Evolutionary conservation across 2,329 filamentous ascomycete species (phyloP), one percentile per base, ranked within the genome.

Genomic region (Exophiala sp.): DNA sequence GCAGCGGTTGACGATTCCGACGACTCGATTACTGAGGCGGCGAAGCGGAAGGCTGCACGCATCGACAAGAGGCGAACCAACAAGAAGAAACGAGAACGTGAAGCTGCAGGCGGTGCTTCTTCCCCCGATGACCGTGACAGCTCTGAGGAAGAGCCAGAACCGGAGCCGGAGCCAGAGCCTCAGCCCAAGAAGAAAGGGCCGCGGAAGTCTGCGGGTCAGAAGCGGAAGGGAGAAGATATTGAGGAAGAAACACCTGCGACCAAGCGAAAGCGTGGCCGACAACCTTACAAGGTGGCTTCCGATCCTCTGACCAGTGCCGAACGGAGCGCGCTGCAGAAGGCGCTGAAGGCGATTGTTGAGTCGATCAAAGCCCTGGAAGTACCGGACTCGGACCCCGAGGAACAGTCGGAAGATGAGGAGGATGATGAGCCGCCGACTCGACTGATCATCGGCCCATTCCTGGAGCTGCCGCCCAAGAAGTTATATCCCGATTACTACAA

Each of bases 1-100:
- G 91, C 95, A 75, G 93, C 93, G 46, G 91, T 98, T 24, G 93
- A 98, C 65, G 91, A 95, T 53, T 90, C 96, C 43, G 93, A 98
- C 1, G 93, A 98, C 65, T 84, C 82, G 0, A 89, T 95, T 23
- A 93, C 97, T 65, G 90, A 88, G 46, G 93, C 93, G 1, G 90
- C 94, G 30, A 86, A 87, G 29, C 83, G 93, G 34, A 97, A 96
- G 64, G 83, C 89, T 65, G 88, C 88, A 3, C 82, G 86, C 46
- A 88, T 89, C 58, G 87, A 88, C 55, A 87, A 83, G 66, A 83
- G 90, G 29, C 82, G 86, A 44, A 72, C 74, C 7, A 96, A 95
- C 64, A 85, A 86, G 63, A 69, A 85, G 13, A 86, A 83, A 70
- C 78, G 79, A 53, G 52, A 61, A 19, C 68, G 69, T 48, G 66